phyloP scores from a whole-genome alignment of 106 monocot genomes.

The Ottelia alismoides region DNA sequence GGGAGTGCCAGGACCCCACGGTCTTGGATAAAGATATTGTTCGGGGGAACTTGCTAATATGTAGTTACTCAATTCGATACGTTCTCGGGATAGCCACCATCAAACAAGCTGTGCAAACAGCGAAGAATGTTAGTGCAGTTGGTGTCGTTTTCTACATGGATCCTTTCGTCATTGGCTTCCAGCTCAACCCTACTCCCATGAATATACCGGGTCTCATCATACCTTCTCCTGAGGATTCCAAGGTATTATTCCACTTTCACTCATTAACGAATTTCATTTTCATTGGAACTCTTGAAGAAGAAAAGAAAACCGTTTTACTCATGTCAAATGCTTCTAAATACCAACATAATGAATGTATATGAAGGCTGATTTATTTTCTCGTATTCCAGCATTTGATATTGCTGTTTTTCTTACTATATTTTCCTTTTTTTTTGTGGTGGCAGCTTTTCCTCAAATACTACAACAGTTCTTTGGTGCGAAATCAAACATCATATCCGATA shows the following conservation, averaged over 20 bases:
- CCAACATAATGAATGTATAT: too few species aligned
- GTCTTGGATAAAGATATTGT: slow-evolving; percentile 40
- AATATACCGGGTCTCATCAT: slow-evolving; percentile 74
- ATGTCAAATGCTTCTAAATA: too few species aligned
- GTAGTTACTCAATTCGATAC: slow-evolving; percentile 71
- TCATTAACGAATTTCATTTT: background rate
- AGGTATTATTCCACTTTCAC: slow-evolving; percentile 27
- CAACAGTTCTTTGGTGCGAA: slow-evolving; percentile 53
- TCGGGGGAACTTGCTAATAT: slow-evolving; percentile 58
- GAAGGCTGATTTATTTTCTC: too few species aligned
- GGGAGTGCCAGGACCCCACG: slow-evolving; percentile 80
- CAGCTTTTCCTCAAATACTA: slow-evolving; percentile 68
- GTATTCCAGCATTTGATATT: too few species aligned
- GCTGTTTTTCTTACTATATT: too few species aligned
- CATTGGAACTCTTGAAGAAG: too few species aligned
- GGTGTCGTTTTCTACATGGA: too few species aligned
- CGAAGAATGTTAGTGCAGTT: slow-evolving; percentile 66
- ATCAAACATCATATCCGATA: slow-evolving; percentile 29
- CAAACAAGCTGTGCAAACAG: slow-evolving; percentile 62
- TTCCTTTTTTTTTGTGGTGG: background rate
- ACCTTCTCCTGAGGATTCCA: slow-evolving; percentile 74
- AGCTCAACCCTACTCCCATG: slow-evolving; percentile 84
- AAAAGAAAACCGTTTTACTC: too few species aligned
- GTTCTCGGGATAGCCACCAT: slow-evolving; percentile 74
- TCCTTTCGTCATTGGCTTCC: too few species aligned